phyloP scores from a whole-genome alignment of 257 asterid genomes.

The Buddleja alternifolia region DNA sequence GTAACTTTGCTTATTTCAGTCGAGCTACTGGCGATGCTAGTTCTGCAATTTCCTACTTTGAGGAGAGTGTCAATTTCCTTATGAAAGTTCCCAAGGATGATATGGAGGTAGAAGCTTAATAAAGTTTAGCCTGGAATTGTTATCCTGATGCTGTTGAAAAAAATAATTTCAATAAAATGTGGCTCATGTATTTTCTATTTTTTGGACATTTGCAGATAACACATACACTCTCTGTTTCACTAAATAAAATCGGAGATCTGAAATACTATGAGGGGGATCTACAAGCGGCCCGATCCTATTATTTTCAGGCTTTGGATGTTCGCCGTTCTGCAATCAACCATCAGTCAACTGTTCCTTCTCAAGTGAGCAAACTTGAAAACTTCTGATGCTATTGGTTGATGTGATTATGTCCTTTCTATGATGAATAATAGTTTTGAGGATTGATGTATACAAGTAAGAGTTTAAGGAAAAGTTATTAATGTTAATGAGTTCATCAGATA shows the following conservation, averaged over 20 bases:
- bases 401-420: neutral
- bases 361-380: conserved; percentile 48
- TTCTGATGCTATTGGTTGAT: conserved; percentile 21
- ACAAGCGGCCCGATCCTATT: conserved; percentile 72
- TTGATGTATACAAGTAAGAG: neutral
- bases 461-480: neutral
- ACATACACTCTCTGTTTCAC: conserved; percentile 94
- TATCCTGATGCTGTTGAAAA: conserved; percentile 1
- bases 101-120: conserved; percentile 57
- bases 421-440: neutral
- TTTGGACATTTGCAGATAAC: conserved; percentile 54
- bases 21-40: conserved; percentile 83
- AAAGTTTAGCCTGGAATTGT: conserved; percentile 13
- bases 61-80: conserved; percentile 84
- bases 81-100: conserved; percentile 76
- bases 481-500: neutral
- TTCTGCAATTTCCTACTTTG: conserved; percentile 81
- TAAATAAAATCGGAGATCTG: conserved; percentile 94
- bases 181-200: conserved; percentile 15
- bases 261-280: conserved; percentile 85
- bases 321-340: conserved; percentile 71
- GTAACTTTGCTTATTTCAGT: conserved; percentile 44
- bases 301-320: conserved; percentile 86
- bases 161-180: conserved; percentile 1
- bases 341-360: conserved; percentile 61